Percentiles rank a stretch among this genome's conserved stretches.
These are phyloP conservation scores for Nicotiana knightiana DNA, from an alignment of 257 asterid species.

Conservation along the genomic window DNA sequence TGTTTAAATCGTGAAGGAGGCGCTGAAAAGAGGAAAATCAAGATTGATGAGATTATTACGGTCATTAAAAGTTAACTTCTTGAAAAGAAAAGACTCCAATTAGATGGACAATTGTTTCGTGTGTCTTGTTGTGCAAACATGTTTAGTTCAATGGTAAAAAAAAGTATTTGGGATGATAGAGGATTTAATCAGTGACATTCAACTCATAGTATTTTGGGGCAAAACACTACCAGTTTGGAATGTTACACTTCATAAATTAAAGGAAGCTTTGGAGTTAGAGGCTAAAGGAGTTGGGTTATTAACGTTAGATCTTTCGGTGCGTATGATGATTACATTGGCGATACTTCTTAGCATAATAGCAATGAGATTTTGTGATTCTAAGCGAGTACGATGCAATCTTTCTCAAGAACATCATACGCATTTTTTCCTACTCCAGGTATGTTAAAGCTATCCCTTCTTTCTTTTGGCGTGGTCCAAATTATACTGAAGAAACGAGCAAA, in stretches of 20 bases:
- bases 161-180: slow-evolving; percentile 14
- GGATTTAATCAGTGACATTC: slow-evolving; percentile 4
- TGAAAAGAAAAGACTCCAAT: slow-evolving; percentile 2
- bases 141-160: slow-evolving; percentile 14
- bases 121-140: slow-evolving; percentile 21
- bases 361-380: too few species aligned
- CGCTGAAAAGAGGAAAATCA: too few species aligned
- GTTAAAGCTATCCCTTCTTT: too few species aligned
- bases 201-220: background rate
- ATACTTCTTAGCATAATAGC: too few species aligned
- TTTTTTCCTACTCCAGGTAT: too few species aligned
- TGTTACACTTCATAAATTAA: slow-evolving; percentile 2
- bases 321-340: too few species aligned
- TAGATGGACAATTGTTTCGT: slow-evolving; percentile 6
- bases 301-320: too few species aligned
- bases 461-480: too few species aligned
- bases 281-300: background rate
- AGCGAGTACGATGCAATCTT: too few species aligned
- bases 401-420: too few species aligned
- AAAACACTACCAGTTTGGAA: slow-evolving; percentile 11
- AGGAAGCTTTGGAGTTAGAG: slow-evolving; percentile 17
- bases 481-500: too few species aligned
- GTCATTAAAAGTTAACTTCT: background rate
- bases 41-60: slow-evolving; percentile 4
- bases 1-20: too few species aligned